phyloP scores from a whole-genome alignment of 371 early-diverging fungal species.

The Neoconidiobolus thromboides region DNA sequence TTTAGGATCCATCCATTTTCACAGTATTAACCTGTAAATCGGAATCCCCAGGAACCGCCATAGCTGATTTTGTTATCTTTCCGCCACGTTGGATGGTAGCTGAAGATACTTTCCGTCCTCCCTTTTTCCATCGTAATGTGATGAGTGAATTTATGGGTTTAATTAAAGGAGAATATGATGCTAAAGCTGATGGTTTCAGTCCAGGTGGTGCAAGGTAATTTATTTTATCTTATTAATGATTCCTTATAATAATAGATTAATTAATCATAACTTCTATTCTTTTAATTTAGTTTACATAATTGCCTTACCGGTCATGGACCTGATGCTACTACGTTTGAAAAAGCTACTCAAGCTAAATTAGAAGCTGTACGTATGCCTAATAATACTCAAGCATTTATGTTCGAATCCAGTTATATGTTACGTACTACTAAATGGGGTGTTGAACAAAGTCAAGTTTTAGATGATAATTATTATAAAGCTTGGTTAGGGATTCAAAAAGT shows the following conservation, averaged over 20 bases:
- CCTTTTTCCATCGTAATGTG: slow-evolving; percentile 90
- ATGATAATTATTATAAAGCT: slow-evolving; percentile 56
- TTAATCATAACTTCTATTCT: too few relatives aligned
- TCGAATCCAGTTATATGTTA: slow-evolving; percentile 70
- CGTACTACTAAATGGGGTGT: slow-evolving; percentile 72
- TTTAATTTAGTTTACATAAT: slow-evolving; percentile 26
- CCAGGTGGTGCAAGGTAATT: slow-evolving; percentile 61
- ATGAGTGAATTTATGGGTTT: slow-evolving; percentile 95
- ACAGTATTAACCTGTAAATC: slow-evolving; percentile 87
- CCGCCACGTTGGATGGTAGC: slow-evolving; percentile 93
- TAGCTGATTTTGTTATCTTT: slow-evolving; percentile 93
- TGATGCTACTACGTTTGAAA: slow-evolving; percentile 62
- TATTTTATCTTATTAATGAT: too few relatives aligned
- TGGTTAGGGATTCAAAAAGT: slow-evolving; percentile 41
- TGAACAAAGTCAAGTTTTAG: slow-evolving; percentile 42
- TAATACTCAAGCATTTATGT: slow-evolving; percentile 86
- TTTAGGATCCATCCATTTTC: slow-evolving; percentile 70
- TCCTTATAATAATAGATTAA: too few relatives aligned
- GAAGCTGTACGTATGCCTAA: slow-evolving; percentile 63
- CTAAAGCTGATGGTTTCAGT: slow-evolving; percentile 72
- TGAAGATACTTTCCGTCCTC: slow-evolving; percentile 83
- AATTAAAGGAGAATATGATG: slow-evolving; percentile 82
- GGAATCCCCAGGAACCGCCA: slow-evolving; percentile 66
- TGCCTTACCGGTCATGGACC: slow-evolving; percentile 91
- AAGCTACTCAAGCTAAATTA: slow-evolving; percentile 49